Conservation (phyloP, 2,329 filamentous ascomycete species). For the Akanthomyces dipterigenus region DNA sequence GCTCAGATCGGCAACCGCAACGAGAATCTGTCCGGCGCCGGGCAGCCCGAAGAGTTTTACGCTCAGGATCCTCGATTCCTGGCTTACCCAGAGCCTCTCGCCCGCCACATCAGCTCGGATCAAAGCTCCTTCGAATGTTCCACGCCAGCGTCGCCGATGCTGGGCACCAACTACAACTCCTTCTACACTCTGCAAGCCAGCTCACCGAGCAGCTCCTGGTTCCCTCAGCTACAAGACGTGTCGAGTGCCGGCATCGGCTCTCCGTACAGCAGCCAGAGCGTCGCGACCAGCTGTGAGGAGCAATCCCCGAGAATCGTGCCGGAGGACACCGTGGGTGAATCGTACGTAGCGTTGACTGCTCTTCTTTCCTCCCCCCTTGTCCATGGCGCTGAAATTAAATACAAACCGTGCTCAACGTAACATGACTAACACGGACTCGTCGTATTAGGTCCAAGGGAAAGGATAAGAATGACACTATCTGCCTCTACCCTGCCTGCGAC, state of each 20-base stretch:
- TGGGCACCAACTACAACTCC: conserved; percentile 9
- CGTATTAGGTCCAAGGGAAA: conserved; percentile 15
- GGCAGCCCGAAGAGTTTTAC: not conserved
- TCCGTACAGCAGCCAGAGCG: conserved; percentile 16
- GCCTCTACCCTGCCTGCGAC: conserved; percentile 35
- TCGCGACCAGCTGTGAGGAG: conserved; percentile 14
- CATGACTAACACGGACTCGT: conserved; percentile 8
- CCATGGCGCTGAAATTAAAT: not conserved
- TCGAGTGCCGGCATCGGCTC: conserved; percentile 8
- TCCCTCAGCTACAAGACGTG: conserved; percentile 10
- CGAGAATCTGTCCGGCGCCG: not conserved
- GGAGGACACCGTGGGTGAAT: conserved; percentile 11
- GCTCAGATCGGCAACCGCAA: not conserved
- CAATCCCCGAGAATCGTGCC: conserved; percentile 13
- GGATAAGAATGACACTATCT: conserved; percentile 32
- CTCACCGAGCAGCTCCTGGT: conserved; percentile 11
- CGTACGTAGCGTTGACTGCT: conserved; percentile 7
- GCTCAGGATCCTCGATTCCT: conserved; percentile 5
- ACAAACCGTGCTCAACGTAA: conserved; percentile 1
- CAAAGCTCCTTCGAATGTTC: conserved; percentile 22
- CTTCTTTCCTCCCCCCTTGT: not conserved
- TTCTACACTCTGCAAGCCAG: conserved; percentile 16
- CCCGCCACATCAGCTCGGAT: conserved; percentile 24
- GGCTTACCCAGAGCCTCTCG: conserved; percentile 17
- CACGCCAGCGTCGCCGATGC: conserved; percentile 22